A percentile compares a stretch with the other conserved stretches of the same genome.
Evolutionary conservation across 1,284 basidiomycete species (phyloP).

Genomic region (Cryptococcus sp.): DNA sequence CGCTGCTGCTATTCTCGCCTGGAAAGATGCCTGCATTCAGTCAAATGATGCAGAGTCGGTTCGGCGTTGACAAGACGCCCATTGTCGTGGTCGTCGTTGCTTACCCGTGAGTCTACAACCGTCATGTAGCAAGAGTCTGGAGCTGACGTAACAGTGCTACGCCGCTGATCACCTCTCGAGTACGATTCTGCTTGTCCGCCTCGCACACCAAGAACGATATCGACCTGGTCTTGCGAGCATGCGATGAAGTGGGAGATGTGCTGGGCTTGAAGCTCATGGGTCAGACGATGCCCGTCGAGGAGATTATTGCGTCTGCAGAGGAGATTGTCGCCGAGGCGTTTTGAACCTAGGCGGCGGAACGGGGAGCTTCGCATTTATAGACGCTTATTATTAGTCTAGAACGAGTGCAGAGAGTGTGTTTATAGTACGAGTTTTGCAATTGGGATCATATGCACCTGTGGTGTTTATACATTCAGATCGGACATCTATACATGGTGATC

Average conservation of each 20-base stretch:
- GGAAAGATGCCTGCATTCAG: constrained; percentile 88
- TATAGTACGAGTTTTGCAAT: too few relatives aligned
- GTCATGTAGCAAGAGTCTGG: too few relatives aligned
- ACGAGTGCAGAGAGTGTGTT: too few relatives aligned
- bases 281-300: constrained; percentile 76
- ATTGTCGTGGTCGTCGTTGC: constrained; percentile 82
- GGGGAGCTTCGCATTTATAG: too few relatives aligned
- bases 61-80: constrained; percentile 56
- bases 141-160: constrained; percentile 64
- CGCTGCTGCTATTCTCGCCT: constrained; percentile 86
- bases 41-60: constrained; percentile 76
- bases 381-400: too few relatives aligned
- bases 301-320: constrained; percentile 66
- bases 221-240: constrained; percentile 77
- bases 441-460: too few relatives aligned
- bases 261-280: constrained; percentile 71
- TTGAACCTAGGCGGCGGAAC: not conserved
- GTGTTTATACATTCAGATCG: too few relatives aligned
- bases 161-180: constrained; percentile 79
- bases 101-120: constrained; percentile 52
- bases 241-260: constrained; percentile 84
- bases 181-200: constrained; percentile 90
- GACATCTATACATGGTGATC: too few relatives aligned
- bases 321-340: constrained; percentile 60
- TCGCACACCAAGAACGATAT: constrained; percentile 97